Conservation (phyloP, 2,329 filamentous ascomycete species). For the Aspergillus felis region DNA sequence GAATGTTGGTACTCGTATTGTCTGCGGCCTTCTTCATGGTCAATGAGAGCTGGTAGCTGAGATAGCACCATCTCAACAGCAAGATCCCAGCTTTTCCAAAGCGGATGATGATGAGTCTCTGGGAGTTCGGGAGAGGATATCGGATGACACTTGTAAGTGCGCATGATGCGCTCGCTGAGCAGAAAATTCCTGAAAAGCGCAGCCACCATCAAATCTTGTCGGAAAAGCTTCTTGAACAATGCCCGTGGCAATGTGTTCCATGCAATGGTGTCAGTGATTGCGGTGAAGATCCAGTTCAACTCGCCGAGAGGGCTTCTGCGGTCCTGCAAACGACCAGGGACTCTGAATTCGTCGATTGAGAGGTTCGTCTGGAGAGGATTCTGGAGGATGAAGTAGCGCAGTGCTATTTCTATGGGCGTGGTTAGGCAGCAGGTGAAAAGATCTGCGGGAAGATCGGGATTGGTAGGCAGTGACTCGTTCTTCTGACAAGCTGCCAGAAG, state of each 20-base stretch:
- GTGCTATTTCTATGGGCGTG: slow-evolving; percentile 93
- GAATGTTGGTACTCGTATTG: slow-evolving; percentile 91
- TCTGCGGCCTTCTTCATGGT: slow-evolving; percentile 70
- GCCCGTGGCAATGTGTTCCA: slow-evolving; percentile 92
- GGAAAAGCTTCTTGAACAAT: slow-evolving; percentile 92
- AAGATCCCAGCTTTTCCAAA: slow-evolving; percentile 97
- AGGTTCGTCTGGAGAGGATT: slow-evolving; percentile 70
- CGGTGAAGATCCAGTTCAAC: slow-evolving; percentile 98
- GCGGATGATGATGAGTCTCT: slow-evolving; percentile 86
- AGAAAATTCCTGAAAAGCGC: slow-evolving; percentile 95
- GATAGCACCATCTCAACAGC: slow-evolving; percentile 92
- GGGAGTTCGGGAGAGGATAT: slow-evolving; percentile 89
- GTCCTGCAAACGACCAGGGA: slow-evolving; percentile 89
- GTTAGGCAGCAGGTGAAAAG: slow-evolving; percentile 95
- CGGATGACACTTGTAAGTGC: slow-evolving; percentile 90
- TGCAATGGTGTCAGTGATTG: slow-evolving; percentile 96
- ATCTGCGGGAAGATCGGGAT: slow-evolving; percentile 87
- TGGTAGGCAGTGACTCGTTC: slow-evolving; percentile 90
- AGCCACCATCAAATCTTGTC: slow-evolving; percentile 98
- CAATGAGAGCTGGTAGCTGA: slow-evolving; percentile 78
- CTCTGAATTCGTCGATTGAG: slow-evolving; percentile 76
- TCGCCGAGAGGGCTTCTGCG: slow-evolving; percentile 90
- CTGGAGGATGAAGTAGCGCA: slow-evolving; percentile 94
- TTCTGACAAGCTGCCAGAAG: slow-evolving; percentile 88
- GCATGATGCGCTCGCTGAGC: slow-evolving; percentile 91